Evolutionary conservation across 176 grass and related monocot species (phyloP), one percentile per base, ranked within the genome.

Genomic region (Coix lacrymajobi): DNA sequence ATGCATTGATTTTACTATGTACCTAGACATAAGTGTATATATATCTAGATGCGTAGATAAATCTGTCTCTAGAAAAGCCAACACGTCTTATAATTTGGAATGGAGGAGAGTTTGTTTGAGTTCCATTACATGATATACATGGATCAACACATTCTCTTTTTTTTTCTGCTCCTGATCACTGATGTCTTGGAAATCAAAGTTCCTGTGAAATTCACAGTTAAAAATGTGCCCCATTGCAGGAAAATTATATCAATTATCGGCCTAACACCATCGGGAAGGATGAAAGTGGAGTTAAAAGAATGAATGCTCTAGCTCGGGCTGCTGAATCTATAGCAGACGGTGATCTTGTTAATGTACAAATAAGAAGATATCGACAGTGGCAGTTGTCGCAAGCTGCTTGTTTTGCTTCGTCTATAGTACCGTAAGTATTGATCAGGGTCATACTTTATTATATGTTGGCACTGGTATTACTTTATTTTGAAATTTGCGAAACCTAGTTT

Each of bases 211-310:
- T 70, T 70, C 85, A 17, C 56, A 76, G 32, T 10, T 71, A 7
- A 56, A 79, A 77, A 69, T 82, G 20, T 75, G 78, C 65, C 64
- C 11, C 19, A 19, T 86, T 74, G 15, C 82, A 99, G 96, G 96
- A 99, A 91, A 99, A 99, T 60, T 99, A 99, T 80, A 89, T 96
- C 84, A 99, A 99, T 84, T 96, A 96, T 88, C 88, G 90, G n/a
- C n/a, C 96, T 74, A 69, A 52, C 79, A 88, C 88, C 62, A 73
- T 87, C 7, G 89, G 89, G 15, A 99, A 93, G 80, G 96, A 99
- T 83, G 96, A 99, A 19, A 96, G 81, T 86, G 96, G 96, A 86
- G 87, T 99, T 82, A 99, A 96, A 91, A 88, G 96, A 85, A 88
- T 99, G 96, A 90, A 92, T 49, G 80, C 81, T 69, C 89, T 99